Evolutionary conservation across 805 yeast genomes (phyloP).

Genomic region (Ogataea minuta): DNA sequence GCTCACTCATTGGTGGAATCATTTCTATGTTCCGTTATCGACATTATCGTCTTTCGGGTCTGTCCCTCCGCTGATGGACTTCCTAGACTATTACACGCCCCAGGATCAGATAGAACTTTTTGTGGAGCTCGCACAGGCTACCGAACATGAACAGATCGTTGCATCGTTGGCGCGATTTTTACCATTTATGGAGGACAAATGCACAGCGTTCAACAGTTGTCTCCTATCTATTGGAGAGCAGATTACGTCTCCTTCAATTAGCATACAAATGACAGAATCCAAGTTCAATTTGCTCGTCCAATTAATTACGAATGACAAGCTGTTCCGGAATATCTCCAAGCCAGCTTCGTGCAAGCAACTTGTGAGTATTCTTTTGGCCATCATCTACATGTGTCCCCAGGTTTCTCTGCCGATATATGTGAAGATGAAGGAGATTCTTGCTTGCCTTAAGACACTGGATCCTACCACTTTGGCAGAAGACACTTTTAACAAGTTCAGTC

Average conservation of each 20-base stretch:
- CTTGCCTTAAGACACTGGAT: slow-evolving; percentile 14
- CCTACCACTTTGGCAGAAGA: slow-evolving; percentile 5
- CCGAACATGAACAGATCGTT: background rate
- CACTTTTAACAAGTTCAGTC: background rate
- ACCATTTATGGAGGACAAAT: slow-evolving; percentile 1
- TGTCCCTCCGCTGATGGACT: slow-evolving; percentile 22
- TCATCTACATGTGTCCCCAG: slow-evolving; percentile 26
- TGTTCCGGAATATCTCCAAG: slow-evolving; percentile 3
- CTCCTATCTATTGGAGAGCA: slow-evolving; percentile 17
- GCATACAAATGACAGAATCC: slow-evolving; percentile 1
- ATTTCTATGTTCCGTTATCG: slow-evolving; percentile 25
- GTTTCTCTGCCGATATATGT: slow-evolving; percentile 26
- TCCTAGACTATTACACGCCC: slow-evolving; percentile 16
- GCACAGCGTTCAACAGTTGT: slow-evolving; percentile 19
- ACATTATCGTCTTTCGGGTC: slow-evolving; percentile 9
- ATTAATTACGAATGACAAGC: slow-evolving; percentile 23
- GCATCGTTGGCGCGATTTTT: background rate
- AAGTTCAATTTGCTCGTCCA: slow-evolving; percentile 18
- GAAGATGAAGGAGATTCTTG: slow-evolving; percentile 29
- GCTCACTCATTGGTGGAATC: slow-evolving; percentile 23
- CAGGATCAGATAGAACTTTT: slow-evolving; percentile 24
- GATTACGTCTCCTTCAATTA: slow-evolving; percentile 2
- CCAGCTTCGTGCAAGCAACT: slow-evolving; percentile 12
- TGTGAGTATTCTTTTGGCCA: slow-evolving; percentile 21
- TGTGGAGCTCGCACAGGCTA: slow-evolving; percentile 11